Percentiles rank a stretch among this genome's conserved stretches.
Conservation (phyloP, 2,329 filamentous ascomycete genomes). For the Triangularia setosa region DNA sequence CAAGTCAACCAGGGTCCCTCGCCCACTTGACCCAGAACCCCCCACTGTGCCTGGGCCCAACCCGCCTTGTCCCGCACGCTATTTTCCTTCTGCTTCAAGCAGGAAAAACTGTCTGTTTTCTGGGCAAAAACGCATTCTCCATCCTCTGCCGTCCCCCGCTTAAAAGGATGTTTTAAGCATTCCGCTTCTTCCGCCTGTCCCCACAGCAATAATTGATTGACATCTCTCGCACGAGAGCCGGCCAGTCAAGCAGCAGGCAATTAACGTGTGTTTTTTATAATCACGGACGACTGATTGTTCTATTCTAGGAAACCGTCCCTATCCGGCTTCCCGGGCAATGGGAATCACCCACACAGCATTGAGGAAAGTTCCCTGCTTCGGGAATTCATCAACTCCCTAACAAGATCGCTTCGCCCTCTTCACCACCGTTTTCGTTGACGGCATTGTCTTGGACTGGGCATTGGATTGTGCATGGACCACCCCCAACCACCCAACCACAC, state of each 20-base stretch:
- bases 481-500: not conserved
- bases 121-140: not conserved
- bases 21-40: not conserved
- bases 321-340: not conserved
- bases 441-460: not conserved
- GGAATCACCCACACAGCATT: not conserved
- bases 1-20: not conserved
- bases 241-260: not conserved
- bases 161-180: not conserved
- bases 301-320: not conserved
- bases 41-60: not conserved
- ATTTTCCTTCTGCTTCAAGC: not conserved
- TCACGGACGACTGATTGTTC: not conserved
- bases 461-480: not conserved
- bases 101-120: not conserved
- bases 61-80: slow-evolving; percentile 1
- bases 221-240: not conserved
- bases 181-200: not conserved
- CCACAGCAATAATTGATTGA: not conserved
- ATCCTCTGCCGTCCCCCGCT: not conserved
- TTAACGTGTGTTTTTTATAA: not conserved
- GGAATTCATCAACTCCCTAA: not conserved
- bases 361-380: not conserved
- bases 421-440: not conserved
- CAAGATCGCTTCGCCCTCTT: not conserved